Evolutionary conservation across 345 rosid species (phyloP).

Genomic region (Hibiscus trionum): DNA sequence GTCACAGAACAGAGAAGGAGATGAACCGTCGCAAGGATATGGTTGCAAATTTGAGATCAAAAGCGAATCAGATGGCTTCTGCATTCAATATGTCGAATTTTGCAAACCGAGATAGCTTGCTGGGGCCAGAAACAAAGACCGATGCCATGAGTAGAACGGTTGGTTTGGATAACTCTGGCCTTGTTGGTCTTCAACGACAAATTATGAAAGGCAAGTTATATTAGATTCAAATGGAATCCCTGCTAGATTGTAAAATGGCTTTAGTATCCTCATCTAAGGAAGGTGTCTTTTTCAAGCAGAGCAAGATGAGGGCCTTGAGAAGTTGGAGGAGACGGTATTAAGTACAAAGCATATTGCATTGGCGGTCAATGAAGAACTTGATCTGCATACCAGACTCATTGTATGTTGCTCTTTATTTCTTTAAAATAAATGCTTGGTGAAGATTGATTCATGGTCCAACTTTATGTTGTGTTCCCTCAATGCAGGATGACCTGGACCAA

Average conservation of each 20-base stretch:
- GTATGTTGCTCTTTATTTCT: constrained; percentile 31
- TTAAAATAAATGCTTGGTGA: not conserved
- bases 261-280: not conserved
- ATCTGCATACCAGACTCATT: constrained; percentile 66
- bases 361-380: constrained; percentile 81
- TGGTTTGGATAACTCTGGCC: constrained; percentile 69
- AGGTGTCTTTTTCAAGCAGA: constrained; percentile 37
- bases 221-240: not conserved
- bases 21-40: constrained; percentile 91
- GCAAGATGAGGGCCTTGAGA: constrained; percentile 97
- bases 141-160: constrained; percentile 50
- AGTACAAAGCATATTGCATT: constrained; percentile 78
- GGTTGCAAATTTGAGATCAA: constrained; percentile 63
- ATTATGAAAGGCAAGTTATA: constrained; percentile 68
- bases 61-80: constrained; percentile 75
- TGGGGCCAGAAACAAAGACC: constrained; percentile 66
- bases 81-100: constrained; percentile 75
- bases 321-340: constrained; percentile 61
- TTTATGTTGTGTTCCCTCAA: not conserved
- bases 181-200: constrained; percentile 84
- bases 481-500: constrained; percentile 54
- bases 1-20: constrained; percentile 80
- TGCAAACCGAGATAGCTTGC: constrained; percentile 59
- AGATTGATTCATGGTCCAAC: not conserved
- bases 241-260: not conserved